Evolutionary conservation across 257 asterid genomes (phyloP).

Genomic region (Solanum pinnatisectum): DNA sequence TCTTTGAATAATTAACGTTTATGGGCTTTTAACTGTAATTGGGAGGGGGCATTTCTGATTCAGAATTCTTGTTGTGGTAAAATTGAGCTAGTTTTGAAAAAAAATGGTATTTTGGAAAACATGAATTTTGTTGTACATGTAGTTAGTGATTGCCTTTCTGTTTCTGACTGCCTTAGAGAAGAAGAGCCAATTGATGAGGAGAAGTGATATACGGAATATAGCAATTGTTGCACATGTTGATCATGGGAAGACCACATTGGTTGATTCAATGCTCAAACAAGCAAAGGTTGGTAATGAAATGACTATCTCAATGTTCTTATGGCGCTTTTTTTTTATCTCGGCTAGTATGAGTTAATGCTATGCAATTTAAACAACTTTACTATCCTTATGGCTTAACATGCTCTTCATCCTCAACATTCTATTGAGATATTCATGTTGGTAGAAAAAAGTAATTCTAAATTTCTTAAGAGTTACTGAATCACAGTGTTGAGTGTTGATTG

Average conservation of each 20-base stretch:
- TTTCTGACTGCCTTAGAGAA: conserved; percentile 31
- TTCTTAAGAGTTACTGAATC: not conserved
- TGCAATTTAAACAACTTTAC: not conserved
- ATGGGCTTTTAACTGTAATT: not conserved
- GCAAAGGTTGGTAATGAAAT: conserved; percentile 50
- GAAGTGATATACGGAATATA: conserved; percentile 76
- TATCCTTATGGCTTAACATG: not conserved
- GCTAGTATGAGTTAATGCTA: not conserved
- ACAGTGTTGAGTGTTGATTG: not conserved
- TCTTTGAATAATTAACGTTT: not conserved
- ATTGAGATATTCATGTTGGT: not conserved
- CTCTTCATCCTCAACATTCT: not conserved
- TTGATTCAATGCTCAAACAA: conserved; percentile 91
- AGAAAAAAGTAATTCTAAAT: not conserved
- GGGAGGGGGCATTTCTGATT: not conserved
- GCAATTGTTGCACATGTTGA: conserved; percentile 99
- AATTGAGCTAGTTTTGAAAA: not conserved
- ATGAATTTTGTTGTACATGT: not conserved
- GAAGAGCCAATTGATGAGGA: conserved; percentile 55
- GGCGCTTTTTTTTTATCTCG: not conserved
- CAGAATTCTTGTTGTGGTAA: not conserved
- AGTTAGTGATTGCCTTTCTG: not conserved
- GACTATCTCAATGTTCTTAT: not conserved
- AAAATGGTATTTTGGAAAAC: not conserved
- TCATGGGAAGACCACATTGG: conserved; percentile 97